These are phyloP conservation scores for Collybia nuda DNA, from an alignment of 768 basidiomycete genomes.

Conservation along the genomic window DNA sequence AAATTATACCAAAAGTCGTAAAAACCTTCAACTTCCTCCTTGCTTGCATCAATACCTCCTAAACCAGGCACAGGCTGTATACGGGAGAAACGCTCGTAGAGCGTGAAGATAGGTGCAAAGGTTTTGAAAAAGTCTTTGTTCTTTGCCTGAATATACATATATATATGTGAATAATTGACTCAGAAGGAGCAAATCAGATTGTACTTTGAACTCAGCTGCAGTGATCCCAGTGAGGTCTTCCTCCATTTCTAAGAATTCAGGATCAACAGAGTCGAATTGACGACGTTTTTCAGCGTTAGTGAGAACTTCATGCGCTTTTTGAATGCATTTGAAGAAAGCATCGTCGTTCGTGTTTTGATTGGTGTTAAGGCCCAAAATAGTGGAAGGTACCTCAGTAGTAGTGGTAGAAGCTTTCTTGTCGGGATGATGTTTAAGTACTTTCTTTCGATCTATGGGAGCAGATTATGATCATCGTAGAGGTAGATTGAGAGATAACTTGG, in stretches of 20 bases:
- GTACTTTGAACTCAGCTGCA: constrained; percentile 56
- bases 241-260: constrained; percentile 67
- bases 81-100: constrained; percentile 92
- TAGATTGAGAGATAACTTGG: constrained; percentile 16
- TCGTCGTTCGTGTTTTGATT: constrained; percentile 92
- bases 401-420: constrained; percentile 78
- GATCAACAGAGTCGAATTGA: constrained; percentile 97
- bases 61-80: constrained; percentile 80
- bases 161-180: not conserved
- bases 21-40: constrained; percentile 85
- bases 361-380: constrained; percentile 48
- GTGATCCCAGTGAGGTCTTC: constrained; percentile 68
- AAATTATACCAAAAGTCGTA: constrained; percentile 99
- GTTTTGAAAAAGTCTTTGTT: constrained; percentile 68
- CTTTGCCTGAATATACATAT: constrained; percentile 20
- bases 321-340: constrained; percentile 99
- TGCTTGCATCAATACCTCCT: constrained; percentile 67
- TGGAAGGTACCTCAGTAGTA: constrained; percentile 22
- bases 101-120: constrained; percentile 82
- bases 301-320: constrained; percentile 96
- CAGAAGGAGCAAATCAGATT: not conserved
- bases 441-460: constrained; percentile 80
- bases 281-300: constrained; percentile 83
- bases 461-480: not conserved
- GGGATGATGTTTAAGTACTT: constrained; percentile 98